Base-by-base conservation (phyloP, 305 asterid species). In the Fraxinus angustifolia region DNA sequence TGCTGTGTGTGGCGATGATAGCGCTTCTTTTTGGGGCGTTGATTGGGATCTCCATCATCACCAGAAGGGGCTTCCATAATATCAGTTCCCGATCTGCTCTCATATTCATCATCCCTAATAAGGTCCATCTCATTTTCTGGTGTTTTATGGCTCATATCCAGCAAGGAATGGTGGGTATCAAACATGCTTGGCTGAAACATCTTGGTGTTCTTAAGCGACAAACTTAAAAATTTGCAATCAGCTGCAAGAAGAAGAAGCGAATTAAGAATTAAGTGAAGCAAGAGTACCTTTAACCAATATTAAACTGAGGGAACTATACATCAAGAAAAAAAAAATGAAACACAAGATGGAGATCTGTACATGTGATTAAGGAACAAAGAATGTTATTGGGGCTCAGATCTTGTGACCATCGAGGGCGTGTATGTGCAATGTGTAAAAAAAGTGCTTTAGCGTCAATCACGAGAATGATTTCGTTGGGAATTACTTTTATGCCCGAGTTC, bases 1-100 rank as follows among this genome's bases (percentile, higher is more conserved):
- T 90, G 96, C 83, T 93, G 99, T 0, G 99, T 93, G 79, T 95
- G 99, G 83, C 99, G 99, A 79, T 95, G 99, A 12, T 95, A 95
- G 0, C 93, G 93, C 84, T 95, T 95, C 93, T 92, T 95, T 84
- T 91, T 95, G n/a, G 98, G 93, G 2, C 96, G 97, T 72, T 90
- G 92, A 78, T 90, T 93, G 2, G 98, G 97, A 82, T 94, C 98
- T 82, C 90, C 94, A 67, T 94, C 98, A 0, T 94, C 98, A 0
- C 97, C 98, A 0, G 97, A 91, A 0, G 94, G 91, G 8, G 93
- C 91, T 82, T 92, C 98, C 95, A 91, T 90, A 1, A 91, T 89
- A 80, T 94, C 92, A 12, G 97, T 90, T 3, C 95, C 97, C 0
- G 97, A 95, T 84, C 91, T 93, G 78, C 91, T 93, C 80, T 95